These are phyloP conservation scores for Solanum virginianum DNA, from an alignment of 257 asterid genomes.

Conservation along the genomic window DNA sequence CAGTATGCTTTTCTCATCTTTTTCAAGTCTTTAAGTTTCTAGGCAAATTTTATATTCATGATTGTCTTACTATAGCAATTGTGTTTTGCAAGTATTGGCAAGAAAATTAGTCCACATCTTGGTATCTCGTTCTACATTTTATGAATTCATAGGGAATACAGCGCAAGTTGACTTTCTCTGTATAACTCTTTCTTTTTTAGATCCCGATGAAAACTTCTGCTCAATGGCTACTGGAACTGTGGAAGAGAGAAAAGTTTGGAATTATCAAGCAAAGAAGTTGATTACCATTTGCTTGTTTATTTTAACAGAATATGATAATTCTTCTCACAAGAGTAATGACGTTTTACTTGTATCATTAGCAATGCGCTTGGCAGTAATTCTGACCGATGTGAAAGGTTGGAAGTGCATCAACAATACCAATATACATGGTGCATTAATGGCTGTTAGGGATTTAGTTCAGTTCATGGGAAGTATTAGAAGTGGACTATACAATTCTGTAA, in stretches of 20 bases:
- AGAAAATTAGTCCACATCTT: background rate
- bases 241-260: conserved; percentile 74
- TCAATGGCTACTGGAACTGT: conserved; percentile 51
- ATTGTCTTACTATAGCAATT: background rate
- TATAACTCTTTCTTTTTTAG: conserved; percentile 13
- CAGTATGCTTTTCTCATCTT: conserved; percentile 27
- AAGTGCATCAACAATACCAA: conserved; percentile 32
- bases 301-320: conserved; percentile 51
- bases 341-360: conserved; percentile 50
- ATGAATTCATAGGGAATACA: background rate
- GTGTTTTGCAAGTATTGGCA: background rate
- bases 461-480: conserved; percentile 54
- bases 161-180: background rate
- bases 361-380: conserved; percentile 76
- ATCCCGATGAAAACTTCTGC: conserved; percentile 48
- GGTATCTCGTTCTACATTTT: background rate
- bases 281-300: conserved; percentile 56
- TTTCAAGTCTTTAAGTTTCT: background rate
- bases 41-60: background rate
- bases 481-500: conserved; percentile 46
- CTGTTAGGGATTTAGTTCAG: conserved; percentile 47
- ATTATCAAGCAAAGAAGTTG: conserved; percentile 68
- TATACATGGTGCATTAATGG: conserved; percentile 30
- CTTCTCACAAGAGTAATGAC: conserved; percentile 27
- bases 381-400: conserved; percentile 90